Evolutionary conservation across 352 stramenopile genomes (phyloP), one percentile per base, ranked within the genome.

Genomic region (Phytophthora crassamura): DNA sequence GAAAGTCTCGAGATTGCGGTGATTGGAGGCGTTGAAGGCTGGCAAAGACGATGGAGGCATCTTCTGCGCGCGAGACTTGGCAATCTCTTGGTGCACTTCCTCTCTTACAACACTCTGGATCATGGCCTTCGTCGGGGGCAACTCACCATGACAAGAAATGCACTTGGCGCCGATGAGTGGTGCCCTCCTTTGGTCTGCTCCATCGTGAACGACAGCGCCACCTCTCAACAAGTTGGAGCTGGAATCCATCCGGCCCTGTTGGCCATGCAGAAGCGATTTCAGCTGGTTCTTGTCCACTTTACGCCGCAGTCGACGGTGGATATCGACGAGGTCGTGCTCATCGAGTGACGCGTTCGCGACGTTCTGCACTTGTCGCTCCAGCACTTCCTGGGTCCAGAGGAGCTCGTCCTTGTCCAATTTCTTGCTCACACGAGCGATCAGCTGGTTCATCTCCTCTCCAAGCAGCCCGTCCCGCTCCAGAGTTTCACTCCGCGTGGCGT

Each of bases 381-480:
- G 64, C 15, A 91, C 75, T 38, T 89, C 80, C 43, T 89, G 82
- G 0, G 84, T 93, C 84, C 84, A 93, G 4, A 91, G 68, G 33
- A 93, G 67, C 28, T 93, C 80, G 52, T 90, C 82, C 60, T 91
- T 90, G 62, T 93, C 84, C 3, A 89, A 67, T 36, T 92, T 92
- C 61, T 88, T 91, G 49, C 80, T 86, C 30, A 93, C 78, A 7
- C 82, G 82, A 7, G 71, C 72, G 16, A 84, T 78, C 14, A 93
- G 68, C 38, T 93, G 82, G 38, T 74, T 72, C 39, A 93, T 54
- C 25, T 93, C 84, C 5, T 72, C 64, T 39, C 89, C 84, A 0
- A 93, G 59, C 6, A 78, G 43, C 12, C 81, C 76, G 25, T 90
- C 78, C 5, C 80, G 78, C 38, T 82, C 72, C 12, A 80, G 40